These are phyloP conservation scores for Phytophthora pseudosyringae DNA, from an alignment of 352 stramenopile genomes.

Conservation along the genomic window DNA sequence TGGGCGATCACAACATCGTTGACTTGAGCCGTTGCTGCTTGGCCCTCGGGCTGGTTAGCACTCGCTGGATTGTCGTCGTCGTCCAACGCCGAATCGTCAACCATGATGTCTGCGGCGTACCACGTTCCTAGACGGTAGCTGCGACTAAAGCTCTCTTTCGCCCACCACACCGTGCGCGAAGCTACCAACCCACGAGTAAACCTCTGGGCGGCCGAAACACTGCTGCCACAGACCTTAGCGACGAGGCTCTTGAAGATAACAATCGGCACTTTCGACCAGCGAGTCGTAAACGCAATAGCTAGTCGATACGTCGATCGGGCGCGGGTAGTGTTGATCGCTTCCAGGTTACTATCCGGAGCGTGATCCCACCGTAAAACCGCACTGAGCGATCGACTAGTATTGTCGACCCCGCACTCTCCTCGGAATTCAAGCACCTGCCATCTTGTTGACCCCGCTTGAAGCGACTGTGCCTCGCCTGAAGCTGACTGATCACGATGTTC, in stretches of 20 bases:
- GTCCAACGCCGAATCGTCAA: conserved; percentile 11
- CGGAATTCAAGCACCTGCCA: conserved; percentile 54
- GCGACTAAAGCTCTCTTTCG: conserved; percentile 77
- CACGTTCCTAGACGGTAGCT: conserved; percentile 78
- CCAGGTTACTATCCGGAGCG: conserved; percentile 22
- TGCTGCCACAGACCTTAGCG: conserved; percentile 59
- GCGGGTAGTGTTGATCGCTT: conserved; percentile 48
- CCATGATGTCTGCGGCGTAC: conserved; percentile 64
- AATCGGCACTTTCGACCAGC: conserved; percentile 56
- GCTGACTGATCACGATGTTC: conserved; percentile 17
- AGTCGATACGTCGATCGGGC: conserved; percentile 68
- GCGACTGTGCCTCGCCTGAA: conserved; percentile 14
- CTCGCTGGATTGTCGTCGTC: conserved; percentile 7
- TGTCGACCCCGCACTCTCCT: conserved; percentile 36
- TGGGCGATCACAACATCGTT: conserved; percentile 22
- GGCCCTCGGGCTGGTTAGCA: conserved; percentile 8
- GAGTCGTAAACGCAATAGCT: conserved; percentile 56
- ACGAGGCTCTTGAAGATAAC: conserved; percentile 76
- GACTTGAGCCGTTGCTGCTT: conserved; percentile 6
- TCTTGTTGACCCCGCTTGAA: conserved; percentile 16
- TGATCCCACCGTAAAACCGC: conserved; percentile 69
- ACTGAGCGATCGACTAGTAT: conserved; percentile 54
- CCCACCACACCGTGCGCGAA: conserved; percentile 75
- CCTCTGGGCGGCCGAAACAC: conserved; percentile 52
- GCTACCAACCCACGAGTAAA: conserved; percentile 55